These are phyloP conservation scores for Strigomonas galati DNA, from an alignment of 208 protist genomes.

Conservation along the genomic window DNA sequence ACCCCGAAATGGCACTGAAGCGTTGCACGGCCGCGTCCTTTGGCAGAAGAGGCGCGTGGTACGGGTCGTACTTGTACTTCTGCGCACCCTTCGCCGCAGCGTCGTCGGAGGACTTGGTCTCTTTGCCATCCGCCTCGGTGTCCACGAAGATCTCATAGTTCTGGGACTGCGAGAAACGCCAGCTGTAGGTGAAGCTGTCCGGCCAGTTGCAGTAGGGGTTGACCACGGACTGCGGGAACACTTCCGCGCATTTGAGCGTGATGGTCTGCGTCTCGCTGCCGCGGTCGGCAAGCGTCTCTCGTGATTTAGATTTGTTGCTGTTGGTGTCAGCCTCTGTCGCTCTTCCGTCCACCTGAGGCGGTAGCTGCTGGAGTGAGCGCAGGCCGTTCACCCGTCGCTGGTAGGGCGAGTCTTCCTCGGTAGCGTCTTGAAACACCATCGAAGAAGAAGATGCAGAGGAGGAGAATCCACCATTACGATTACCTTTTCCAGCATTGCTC, in stretches of 20 bases:
- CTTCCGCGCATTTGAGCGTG: slow-evolving; percentile 34
- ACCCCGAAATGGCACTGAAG: slow-evolving; percentile 37
- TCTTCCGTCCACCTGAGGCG: background rate
- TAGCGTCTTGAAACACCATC: too few relatives aligned
- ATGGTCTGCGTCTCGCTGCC: slow-evolving; percentile 18
- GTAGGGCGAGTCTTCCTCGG: background rate
- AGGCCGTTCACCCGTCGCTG: background rate
- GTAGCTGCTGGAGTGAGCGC: background rate
- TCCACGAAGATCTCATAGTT: slow-evolving; percentile 22
- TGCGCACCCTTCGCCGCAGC: slow-evolving; percentile 11
- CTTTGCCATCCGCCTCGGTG: too few relatives aligned
- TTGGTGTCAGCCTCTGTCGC: background rate
- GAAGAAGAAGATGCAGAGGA: too few relatives aligned
- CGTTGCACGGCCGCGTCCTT: slow-evolving; percentile 55
- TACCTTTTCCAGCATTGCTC: too few relatives aligned
- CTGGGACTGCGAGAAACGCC: slow-evolving; percentile 48
- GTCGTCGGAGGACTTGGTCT: background rate
- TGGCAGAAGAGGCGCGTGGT: slow-evolving; percentile 71
- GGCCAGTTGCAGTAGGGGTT: slow-evolving; percentile 70
- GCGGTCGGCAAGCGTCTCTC: background rate
- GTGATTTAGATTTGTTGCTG: background rate
- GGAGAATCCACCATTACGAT: too few relatives aligned
- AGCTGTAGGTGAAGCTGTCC: slow-evolving; percentile 58
- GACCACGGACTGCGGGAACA: slow-evolving; percentile 43
- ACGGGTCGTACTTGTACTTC: slow-evolving; percentile 70